Conservation (phyloP, 441 rosid species). For the Pelargonium hybrid region DNA sequence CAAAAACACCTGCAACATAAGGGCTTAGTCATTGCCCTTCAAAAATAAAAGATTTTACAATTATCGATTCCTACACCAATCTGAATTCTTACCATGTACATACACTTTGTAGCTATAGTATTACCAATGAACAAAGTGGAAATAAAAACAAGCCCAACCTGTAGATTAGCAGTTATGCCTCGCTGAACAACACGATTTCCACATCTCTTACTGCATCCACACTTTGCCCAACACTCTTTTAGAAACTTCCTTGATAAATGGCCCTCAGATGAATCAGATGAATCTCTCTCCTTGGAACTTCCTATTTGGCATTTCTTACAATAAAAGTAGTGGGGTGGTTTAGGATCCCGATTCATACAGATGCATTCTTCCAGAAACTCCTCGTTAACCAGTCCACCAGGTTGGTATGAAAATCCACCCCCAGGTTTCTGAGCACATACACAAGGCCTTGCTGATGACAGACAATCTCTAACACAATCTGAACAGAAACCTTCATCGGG, state of each 20-base stretch:
- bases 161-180: constrained; percentile 59
- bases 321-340: constrained; percentile 31
- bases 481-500: constrained; percentile 51
- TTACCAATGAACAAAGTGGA: neutral
- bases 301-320: constrained; percentile 67
- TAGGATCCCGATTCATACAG: constrained; percentile 46
- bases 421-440: constrained; percentile 41
- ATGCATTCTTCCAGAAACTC: constrained; percentile 58
- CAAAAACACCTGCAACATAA: constrained; percentile 47
- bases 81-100: neutral
- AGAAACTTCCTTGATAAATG: constrained; percentile 60
- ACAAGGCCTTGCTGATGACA: constrained; percentile 42
- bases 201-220: constrained; percentile 70
- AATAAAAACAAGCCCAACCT: constrained; percentile 33
- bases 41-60: neutral
- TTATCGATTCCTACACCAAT: neutral
- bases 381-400: constrained; percentile 44
- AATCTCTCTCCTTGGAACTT: constrained; percentile 40
- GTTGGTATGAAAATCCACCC: constrained; percentile 42
- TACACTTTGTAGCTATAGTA: neutral
- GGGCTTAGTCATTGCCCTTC: neutral
- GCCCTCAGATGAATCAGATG: constrained; percentile 63
- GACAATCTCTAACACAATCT: constrained; percentile 55
- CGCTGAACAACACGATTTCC: constrained; percentile 88
- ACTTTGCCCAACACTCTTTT: constrained; percentile 83